phyloP scores from a whole-genome alignment of 129 eudicot species.

The Gnaphalium uliginosum region DNA sequence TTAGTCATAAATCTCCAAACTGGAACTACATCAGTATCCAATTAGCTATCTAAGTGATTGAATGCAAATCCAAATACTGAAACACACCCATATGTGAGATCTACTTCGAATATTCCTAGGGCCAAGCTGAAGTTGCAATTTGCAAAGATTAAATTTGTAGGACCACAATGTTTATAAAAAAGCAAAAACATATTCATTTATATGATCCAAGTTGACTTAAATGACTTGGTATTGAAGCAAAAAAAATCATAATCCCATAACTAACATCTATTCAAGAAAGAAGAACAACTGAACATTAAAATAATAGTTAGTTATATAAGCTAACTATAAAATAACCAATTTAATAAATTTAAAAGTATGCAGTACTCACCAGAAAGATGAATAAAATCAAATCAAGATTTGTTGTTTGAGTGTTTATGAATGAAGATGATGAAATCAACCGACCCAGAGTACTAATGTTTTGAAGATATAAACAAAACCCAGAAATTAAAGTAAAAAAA shows the following conservation, averaged over 20 bases:
- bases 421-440: background rate
- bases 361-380: constrained; percentile 22
- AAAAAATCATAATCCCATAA: constrained; percentile 2
- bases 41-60: background rate
- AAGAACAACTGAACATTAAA: no score
- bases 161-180: constrained; percentile 19
- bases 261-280: background rate
- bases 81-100: constrained; percentile 1
- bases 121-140: constrained; percentile 3
- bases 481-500: background rate
- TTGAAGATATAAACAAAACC: background rate
- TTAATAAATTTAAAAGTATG: background rate
- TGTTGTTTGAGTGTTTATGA: constrained; percentile 2
- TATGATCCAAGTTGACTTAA: constrained; percentile 3
- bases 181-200: constrained; percentile 17
- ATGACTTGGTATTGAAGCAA: constrained; percentile 9
- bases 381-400: constrained; percentile 11
- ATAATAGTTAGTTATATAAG: no score
- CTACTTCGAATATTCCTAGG: background rate
- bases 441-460: background rate
- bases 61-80: constrained; percentile 7
- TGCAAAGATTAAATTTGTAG: constrained; percentile 21
- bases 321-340: background rate
- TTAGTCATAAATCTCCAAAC: background rate
- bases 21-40: background rate